A percentile compares a stretch with the other conserved stretches of the same genome.
Conservation (phyloP, 768 basidiomycete genomes). For the Mrakia blollopis region DNA sequence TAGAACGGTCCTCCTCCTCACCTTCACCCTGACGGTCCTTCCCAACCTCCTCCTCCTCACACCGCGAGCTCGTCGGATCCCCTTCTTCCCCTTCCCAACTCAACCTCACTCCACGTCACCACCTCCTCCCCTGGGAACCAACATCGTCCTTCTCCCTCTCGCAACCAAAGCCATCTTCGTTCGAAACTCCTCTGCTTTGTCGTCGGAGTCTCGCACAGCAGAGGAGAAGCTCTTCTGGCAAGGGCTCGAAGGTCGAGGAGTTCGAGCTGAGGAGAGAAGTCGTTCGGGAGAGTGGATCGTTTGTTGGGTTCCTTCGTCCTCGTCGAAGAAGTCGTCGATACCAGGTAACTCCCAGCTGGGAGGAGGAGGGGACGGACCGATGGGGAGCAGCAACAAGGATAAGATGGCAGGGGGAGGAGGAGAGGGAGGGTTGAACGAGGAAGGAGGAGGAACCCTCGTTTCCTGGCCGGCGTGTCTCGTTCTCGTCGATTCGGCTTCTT, state of each 20-base stretch:
- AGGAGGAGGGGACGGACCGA: background rate
- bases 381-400: slow-evolving; percentile 43
- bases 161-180: slow-evolving; percentile 69
- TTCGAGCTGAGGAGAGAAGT: background rate
- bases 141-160: slow-evolving; percentile 65
- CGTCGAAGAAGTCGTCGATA: background rate
- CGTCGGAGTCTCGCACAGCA: slow-evolving; percentile 56
- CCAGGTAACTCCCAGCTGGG: background rate
- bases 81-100: slow-evolving; percentile 13
- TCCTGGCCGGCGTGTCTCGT: slow-evolving; percentile 68
- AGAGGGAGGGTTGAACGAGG: slow-evolving; percentile 45
- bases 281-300: slow-evolving; percentile 24
- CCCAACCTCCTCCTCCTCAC: slow-evolving; percentile 21
- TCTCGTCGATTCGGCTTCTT: slow-evolving; percentile 70
- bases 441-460: slow-evolving; percentile 45
- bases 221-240: slow-evolving; percentile 61
- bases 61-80: slow-evolving; percentile 20
- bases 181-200: slow-evolving; percentile 52
- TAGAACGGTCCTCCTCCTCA: background rate
- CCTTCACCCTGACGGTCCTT: slow-evolving; percentile 22
- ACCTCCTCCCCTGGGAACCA: slow-evolving; percentile 44
- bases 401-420: background rate
- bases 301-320: slow-evolving; percentile 32
- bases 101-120: background rate
- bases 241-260: slow-evolving; percentile 59